Evolutionary conservation across 2,329 filamentous ascomycete species (phyloP).

Genomic region (Trichoderma cornu-damae): DNA sequence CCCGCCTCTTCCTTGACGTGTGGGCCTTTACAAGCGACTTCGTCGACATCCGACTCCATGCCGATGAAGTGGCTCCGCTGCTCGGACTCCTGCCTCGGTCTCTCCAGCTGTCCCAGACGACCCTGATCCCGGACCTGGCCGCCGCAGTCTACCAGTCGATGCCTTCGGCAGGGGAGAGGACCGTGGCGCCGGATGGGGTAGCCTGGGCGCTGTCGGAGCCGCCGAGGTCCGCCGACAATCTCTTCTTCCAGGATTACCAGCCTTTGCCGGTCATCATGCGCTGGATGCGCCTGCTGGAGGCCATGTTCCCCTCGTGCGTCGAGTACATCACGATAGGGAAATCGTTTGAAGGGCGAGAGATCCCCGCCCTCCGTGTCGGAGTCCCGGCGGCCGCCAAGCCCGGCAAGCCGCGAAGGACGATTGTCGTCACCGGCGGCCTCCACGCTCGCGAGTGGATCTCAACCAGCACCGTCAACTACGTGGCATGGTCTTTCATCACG

Average conservation of each 20-base stretch:
- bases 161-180: constrained; percentile 24
- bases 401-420: constrained; percentile 59
- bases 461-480: constrained; percentile 81
- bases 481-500: constrained; percentile 83
- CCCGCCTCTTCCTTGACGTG: constrained; percentile 77
- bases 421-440: constrained; percentile 77
- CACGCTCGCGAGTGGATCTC: constrained; percentile 97
- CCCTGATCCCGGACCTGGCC: constrained; percentile 75
- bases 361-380: constrained; percentile 74
- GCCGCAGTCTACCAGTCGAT: constrained; percentile 62
- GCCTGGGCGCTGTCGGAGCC: constrained; percentile 30
- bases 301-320: constrained; percentile 82
- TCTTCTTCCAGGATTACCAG: constrained; percentile 93
- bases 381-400: constrained; percentile 42
- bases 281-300: constrained; percentile 86
- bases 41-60: constrained; percentile 76
- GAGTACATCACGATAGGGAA: constrained; percentile 70
- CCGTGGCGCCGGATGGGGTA: constrained; percentile 26
- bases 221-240: constrained; percentile 51
- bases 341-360: constrained; percentile 83
- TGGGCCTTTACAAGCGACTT: constrained; percentile 81
- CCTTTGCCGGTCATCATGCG: constrained; percentile 74
- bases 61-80: constrained; percentile 71
- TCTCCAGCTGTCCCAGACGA: constrained; percentile 64
- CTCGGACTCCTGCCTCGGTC: constrained; percentile 71